Evolutionary conservation across 2,329 filamentous ascomycete species (phyloP), one percentile per base, ranked within the genome.

Genomic region (Alternaria triticina): DNA sequence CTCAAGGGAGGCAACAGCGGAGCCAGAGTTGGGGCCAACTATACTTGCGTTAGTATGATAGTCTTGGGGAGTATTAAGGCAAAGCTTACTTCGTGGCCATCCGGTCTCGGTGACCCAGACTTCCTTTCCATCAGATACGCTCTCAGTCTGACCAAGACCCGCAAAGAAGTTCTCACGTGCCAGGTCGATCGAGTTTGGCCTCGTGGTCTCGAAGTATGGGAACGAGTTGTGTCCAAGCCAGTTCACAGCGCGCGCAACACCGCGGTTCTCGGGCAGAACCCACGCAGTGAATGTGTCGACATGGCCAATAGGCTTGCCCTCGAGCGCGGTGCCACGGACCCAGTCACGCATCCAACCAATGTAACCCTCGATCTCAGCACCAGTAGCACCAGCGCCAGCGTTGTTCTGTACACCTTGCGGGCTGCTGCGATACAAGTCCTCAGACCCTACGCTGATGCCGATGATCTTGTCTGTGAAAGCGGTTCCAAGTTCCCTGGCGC

Each of bases 101-200:
- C 93, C 93, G 12, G 92, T 95, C 86, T 96, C 93, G 17, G 93
- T 95, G 65, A 96, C 86, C 91, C 92, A 96, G 70, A 96, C 87
- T 15, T 86, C 83, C 85, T 93, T 94, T 73, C 86, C 87, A 22
- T 83, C 83, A 23, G 87, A 86, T 30, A 84, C 89, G 12, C 77
- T 79, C 66, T 86, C 80, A 40, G 91, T 92, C 62, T 85, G 84
- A 45, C 84, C 81, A 30, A 91, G 82, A 15, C 91, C 89, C 5
- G 85, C 83, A 73, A 88, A 83, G 83, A 96, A 95, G 57, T 94
- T 87, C 22, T 79, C 70, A 74, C 87, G 86, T 70, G 86, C 90
- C 68, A 89, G 84, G 1, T 83, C 83, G 72, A 96, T 90, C 67
- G 79, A 80, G 82, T 79, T 79, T 2, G 68, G 67, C 27, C 68